phyloP scores from a whole-genome alignment of 1,284 basidiomycete species.

The Pseudozyma thailandica region DNA sequence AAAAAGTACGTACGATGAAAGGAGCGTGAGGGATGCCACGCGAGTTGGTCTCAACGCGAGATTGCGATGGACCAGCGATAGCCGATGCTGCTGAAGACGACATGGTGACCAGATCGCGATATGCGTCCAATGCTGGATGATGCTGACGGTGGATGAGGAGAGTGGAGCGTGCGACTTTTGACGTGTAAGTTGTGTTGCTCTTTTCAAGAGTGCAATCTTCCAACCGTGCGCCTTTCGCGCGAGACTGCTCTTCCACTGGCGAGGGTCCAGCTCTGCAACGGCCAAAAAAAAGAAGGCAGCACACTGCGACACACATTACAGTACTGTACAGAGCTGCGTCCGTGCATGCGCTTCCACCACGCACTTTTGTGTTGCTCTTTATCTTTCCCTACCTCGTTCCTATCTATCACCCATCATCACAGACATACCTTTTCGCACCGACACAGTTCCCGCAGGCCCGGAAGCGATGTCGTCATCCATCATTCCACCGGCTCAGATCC shows the following conservation, averaged over 20 bases:
- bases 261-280: constrained; percentile 26
- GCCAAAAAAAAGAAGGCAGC: constrained; percentile 22
- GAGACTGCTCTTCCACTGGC: background rate
- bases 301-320: background rate
- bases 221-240: background rate
- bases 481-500: constrained; percentile 46
- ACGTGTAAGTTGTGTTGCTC: constrained; percentile 1
- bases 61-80: constrained; percentile 34
- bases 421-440: too few relatives aligned
- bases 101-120: constrained; percentile 1
- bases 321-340: constrained; percentile 5
- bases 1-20: constrained; percentile 80
- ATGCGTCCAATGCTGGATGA: too few relatives aligned
- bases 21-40: constrained; percentile 93
- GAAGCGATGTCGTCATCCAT: constrained; percentile 17
- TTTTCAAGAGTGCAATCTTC: background rate
- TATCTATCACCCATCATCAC: background rate
- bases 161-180: background rate
- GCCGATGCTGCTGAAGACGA: constrained; percentile 19
- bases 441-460: too few relatives aligned
- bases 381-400: background rate
- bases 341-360: constrained; percentile 13
- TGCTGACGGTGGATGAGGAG: background rate
- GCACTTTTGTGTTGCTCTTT: background rate
- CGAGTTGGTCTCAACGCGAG: constrained; percentile 73